Evolutionary conservation across 2,329 filamentous ascomycete genomes (phyloP), one percentile per base, ranked within the genome.

Genomic region (Dothideomycetidae sp.): DNA sequence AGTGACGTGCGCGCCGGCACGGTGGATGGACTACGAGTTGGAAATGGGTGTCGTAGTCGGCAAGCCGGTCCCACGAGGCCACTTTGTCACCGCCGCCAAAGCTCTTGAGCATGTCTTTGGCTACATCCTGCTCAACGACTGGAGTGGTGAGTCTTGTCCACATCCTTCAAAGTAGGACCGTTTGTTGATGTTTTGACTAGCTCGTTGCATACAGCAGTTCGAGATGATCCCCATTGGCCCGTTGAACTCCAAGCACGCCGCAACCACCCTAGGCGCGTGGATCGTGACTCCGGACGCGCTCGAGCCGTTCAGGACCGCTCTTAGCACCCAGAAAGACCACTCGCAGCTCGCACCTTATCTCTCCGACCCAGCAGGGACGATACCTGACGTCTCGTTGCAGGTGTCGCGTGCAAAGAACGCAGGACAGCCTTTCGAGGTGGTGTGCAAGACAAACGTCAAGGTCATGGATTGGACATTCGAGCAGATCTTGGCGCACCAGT

Each of bases 151-250:
- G 53, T 50, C 42, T 12, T 30, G 21, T 14, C 11, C 10, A 16
- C 9, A 11, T 4, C n/a, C 14, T 3, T 30, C 5, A 13, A 12
- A 41, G 9, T 40, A 5, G 30, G 9, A 29, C 11, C 18, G 17
- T 5, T 39, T 37, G 57, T 40, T 46, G 15, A 46, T 23, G 10
- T 4, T 10, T 26, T 7, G n/a, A 5, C 16, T 16, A 36, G 68
- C 71, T 13, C 60, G 73, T n/a, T 73, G 78, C 48, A 71, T 78
- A 13, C 73, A 78, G 50, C 63, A 55, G 0, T 57, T 71, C 14
- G 74, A 78, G 46, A 76, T 77, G 71, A 59, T 58, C 2, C 72
- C 72, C 0, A 54, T 77, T 0, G 73, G 73, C 0, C 74, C 74
- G 0, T 63, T 77, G 36, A 73, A 75, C 35, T 64, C 66, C 2